These are phyloP conservation scores for Syzygium aromaticum DNA, from an alignment of 345 rosid genomes.

Conservation along the genomic window DNA sequence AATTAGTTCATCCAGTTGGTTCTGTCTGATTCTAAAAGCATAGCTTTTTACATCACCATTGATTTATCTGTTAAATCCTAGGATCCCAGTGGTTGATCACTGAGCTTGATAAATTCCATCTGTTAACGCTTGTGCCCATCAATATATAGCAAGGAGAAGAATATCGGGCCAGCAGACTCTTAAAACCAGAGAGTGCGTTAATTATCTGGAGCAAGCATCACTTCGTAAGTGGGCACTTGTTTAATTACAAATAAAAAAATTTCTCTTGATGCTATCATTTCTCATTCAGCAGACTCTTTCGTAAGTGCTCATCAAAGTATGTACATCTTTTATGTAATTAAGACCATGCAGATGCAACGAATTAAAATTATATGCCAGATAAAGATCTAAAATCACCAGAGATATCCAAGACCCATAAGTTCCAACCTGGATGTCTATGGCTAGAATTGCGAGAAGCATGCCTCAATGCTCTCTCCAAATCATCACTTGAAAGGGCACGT, in stretches of 20 bases:
- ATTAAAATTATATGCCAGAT: not conserved
- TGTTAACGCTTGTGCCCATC: not conserved
- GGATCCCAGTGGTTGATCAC: not conserved
- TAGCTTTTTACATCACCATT: not conserved
- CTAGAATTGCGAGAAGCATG: conserved; percentile 51
- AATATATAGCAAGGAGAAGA: not conserved
- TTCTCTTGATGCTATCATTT: not conserved
- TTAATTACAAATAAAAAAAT: not conserved
- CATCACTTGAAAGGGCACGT: conserved; percentile 67
- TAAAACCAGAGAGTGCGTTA: not conserved
- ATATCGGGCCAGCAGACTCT: not conserved
- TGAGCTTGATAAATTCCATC: not conserved
- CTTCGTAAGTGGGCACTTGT: not conserved
- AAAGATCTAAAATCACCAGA: conserved; percentile 2
- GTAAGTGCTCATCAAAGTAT: no score
- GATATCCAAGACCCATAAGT: not conserved
- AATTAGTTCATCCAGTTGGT: not conserved
- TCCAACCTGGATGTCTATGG: conserved; percentile 79
- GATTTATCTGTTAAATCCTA: not conserved
- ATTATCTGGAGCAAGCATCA: not conserved
- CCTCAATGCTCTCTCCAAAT: conserved; percentile 55
- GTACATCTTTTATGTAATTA: not conserved
- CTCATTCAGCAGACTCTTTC: no score
- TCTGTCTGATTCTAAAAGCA: not conserved
- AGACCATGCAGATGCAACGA: not conserved